These are phyloP conservation scores for Microstroma glucosiphilum DNA, from an alignment of 1,284 basidiomycete genomes.

Conservation along the genomic window DNA sequence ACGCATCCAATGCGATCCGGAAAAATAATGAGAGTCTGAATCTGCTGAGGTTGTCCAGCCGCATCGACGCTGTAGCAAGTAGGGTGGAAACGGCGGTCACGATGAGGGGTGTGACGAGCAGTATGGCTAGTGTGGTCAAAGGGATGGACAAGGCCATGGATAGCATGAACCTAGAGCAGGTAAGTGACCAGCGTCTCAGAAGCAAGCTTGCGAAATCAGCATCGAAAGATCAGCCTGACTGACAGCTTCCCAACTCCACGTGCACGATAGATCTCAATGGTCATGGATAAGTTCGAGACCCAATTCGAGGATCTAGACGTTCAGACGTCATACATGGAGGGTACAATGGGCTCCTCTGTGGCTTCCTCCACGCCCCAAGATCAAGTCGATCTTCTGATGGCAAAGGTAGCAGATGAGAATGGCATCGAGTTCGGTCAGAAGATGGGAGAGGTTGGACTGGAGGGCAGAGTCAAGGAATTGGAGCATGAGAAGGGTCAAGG, in stretches of 20 bases:
- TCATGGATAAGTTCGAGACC: conserved; percentile 98
- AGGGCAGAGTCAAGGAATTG: conserved; percentile 57
- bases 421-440: conserved; percentile 92
- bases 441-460: conserved; percentile 55
- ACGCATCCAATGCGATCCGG: conserved; percentile 93
- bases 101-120: conserved; percentile 78
- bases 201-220: too few relatives aligned
- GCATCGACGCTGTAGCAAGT: conserved; percentile 93
- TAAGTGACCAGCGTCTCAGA: conserved; percentile 52
- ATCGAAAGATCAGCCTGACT: neutral
- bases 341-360: conserved; percentile 86
- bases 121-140: conserved; percentile 90
- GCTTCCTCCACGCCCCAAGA: conserved; percentile 92
- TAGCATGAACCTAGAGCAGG: conserved; percentile 94
- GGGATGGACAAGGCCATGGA: conserved; percentile 99
- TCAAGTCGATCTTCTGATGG: conserved; percentile 85
- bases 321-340: conserved; percentile 97
- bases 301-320: conserved; percentile 97
- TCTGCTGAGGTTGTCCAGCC: conserved; percentile 44
- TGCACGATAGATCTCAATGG: conserved; percentile 73
- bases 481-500: conserved; percentile 43
- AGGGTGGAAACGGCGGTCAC: conserved; percentile 98
- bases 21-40: conserved; percentile 96
- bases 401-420: conserved; percentile 92
- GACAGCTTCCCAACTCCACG: neutral